phyloP scores from a whole-genome alignment of 805 yeast species.

The Cyberlindnera maclurae region DNA sequence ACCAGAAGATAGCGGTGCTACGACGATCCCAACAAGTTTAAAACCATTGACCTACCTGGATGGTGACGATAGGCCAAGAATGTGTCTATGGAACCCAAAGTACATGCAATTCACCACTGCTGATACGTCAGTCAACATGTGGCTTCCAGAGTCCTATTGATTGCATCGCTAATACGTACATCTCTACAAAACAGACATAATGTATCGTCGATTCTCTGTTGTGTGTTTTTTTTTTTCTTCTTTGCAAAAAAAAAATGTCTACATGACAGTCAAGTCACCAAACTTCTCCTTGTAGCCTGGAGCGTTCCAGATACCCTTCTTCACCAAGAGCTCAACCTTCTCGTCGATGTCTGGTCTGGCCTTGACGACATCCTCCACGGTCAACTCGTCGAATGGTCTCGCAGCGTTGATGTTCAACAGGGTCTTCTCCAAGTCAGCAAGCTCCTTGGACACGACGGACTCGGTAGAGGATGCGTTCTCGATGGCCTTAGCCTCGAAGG shows the following conservation, averaged over 20 bases:
- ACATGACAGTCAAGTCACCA: slow-evolving; percentile 93
- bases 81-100: slow-evolving; percentile 34
- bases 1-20: slow-evolving; percentile 21
- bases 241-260: slow-evolving; percentile 4
- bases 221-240: background rate
- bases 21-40: slow-evolving; percentile 21
- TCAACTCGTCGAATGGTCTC: slow-evolving; percentile 95
- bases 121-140: slow-evolving; percentile 16
- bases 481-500: slow-evolving; percentile 91
- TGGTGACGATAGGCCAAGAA: slow-evolving; percentile 32
- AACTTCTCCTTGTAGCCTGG: slow-evolving; percentile 99
- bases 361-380: slow-evolving; percentile 88
- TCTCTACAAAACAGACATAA: background rate
- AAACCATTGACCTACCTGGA: slow-evolving; percentile 13
- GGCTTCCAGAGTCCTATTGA: slow-evolving; percentile 16
- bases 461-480: slow-evolving; percentile 95
- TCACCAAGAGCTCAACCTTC: slow-evolving; percentile 90
- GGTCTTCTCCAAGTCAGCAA: slow-evolving; percentile 79
- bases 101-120: slow-evolving; percentile 23
- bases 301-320: slow-evolving; percentile 95
- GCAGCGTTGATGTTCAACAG: slow-evolving; percentile 92
- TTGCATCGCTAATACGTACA: background rate
- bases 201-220: too few relatives aligned
- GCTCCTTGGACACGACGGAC: slow-evolving; percentile 78
- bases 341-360: slow-evolving; percentile 98